Base-by-base conservation (phyloP, 306 rosid genomes). In the Albizia julibrissin region DNA sequence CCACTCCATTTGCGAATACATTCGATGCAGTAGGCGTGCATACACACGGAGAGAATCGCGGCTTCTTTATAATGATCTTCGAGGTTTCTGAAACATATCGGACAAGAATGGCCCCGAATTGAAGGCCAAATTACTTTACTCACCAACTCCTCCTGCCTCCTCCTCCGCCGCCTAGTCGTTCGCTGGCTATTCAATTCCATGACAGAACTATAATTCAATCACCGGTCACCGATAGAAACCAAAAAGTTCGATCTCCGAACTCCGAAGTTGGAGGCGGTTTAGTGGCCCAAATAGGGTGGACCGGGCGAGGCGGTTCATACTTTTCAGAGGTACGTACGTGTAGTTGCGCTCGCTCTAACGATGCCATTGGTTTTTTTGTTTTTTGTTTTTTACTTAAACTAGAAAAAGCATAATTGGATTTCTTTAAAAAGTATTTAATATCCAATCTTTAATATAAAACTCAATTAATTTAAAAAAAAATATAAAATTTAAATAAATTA, bases 1-100 rank as follows among this genome's bases (percentile, higher is more conserved):
- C n/a, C 33, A 82, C 93, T 91, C 95, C 95, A 89, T 42, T 76
- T 86, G 46, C 88, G 86, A 49, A 91, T 91, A 83, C 93, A 89
- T 33, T 29, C 37, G 29, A 75, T 59, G 85, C 93, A 89, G 79
- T 83, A 88, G 0, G 93, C 90, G 85, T 89, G 93, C 37, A 61
- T 39, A 73, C 95, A 91, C 39, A 31, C 58, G 2, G 68, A 33
- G 5, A 86, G 89, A 70, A 89, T 88, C 49, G 86, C 95, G 34
- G 86, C 90, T 54, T 87, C 87, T 43, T 79, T 76, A 15, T 69
- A 82, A 68, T 77, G 78, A 44, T 49, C 33, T 72, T 86, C 80
- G 16, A 89, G 80, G 66, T 81, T 37, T 58, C 46, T 77, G 19
- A 86, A 72, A 82, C 93, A 90, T 26, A 90, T 86, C 26, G 90